A percentile compares a stretch with the other conserved stretches of the same genome.
Evolutionary conservation across 208 protist genomes (phyloP).

Genomic region (Trypanosoma boissoni): DNA sequence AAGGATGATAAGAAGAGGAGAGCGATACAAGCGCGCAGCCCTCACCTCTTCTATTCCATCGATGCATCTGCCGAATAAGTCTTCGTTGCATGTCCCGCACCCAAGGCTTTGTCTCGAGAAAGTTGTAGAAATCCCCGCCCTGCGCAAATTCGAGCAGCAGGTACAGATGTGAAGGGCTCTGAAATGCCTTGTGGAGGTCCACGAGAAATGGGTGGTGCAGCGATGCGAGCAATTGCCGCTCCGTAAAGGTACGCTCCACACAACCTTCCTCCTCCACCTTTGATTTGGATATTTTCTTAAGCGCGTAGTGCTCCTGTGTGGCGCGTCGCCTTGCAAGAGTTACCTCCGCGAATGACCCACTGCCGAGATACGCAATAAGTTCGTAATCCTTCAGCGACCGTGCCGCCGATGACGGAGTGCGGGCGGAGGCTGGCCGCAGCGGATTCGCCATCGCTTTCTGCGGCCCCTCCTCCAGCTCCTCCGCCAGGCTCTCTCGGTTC

Average conservation of each 20-base stretch:
- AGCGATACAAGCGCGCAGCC: no score
- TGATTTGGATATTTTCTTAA: conserved; percentile 88
- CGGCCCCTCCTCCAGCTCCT: not conserved
- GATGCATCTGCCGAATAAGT: conserved; percentile 13
- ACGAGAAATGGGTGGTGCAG: conserved; percentile 84
- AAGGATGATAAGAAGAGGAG: no score
- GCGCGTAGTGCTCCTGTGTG: conserved; percentile 69
- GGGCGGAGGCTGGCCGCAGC: not conserved
- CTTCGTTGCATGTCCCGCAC: conserved; percentile 47
- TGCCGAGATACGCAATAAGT: conserved; percentile 82
- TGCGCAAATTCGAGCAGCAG: conserved; percentile 84
- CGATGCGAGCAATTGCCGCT: conserved; percentile 75
- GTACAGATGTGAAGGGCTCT: conserved; percentile 80
- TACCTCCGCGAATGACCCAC: conserved; percentile 82
- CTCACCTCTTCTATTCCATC: not conserved
- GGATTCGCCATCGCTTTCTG: no score
- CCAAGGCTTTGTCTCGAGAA: conserved; percentile 65
- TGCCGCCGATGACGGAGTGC: conserved; percentile 43
- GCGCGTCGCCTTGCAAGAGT: conserved; percentile 70
- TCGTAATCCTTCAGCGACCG: conserved; percentile 83
- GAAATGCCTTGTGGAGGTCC: conserved; percentile 75
- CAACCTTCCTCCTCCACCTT: conserved; percentile 77
- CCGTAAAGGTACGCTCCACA: conserved; percentile 82
- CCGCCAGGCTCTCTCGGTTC: not conserved
- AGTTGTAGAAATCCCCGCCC: conserved; percentile 81